A percentile compares a stretch with the other conserved stretches of the same genome.
These are phyloP conservation scores for Rostrohypoxylon terebratum DNA, from an alignment of 495 filamentous ascomycete species.

Conservation along the genomic window DNA sequence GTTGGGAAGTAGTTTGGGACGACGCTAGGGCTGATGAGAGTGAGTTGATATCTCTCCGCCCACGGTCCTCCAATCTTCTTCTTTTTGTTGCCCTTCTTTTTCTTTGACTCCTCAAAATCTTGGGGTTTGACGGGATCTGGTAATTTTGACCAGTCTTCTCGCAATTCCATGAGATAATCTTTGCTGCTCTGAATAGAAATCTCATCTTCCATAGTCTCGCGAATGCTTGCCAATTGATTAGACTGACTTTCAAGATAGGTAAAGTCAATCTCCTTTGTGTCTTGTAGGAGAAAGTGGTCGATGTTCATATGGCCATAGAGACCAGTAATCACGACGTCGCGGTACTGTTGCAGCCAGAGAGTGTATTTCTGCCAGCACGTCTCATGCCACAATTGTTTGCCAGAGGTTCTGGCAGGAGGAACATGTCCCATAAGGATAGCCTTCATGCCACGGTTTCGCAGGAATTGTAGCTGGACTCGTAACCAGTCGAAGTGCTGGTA, in stretches of 20 bases:
- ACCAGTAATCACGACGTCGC: constrained; percentile 84
- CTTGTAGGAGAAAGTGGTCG: constrained; percentile 96
- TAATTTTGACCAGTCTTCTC: constrained; percentile 79
- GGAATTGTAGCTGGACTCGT: constrained; percentile 85
- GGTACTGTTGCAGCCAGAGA: constrained; percentile 87
- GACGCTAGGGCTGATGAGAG: constrained; percentile 83
- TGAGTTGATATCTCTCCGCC: constrained; percentile 85
- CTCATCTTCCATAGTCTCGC: constrained; percentile 62
- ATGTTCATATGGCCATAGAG: constrained; percentile 98
- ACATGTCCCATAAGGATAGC: constrained; percentile 95
- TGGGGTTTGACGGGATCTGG: constrained; percentile 65
- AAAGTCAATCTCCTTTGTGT: constrained; percentile 78
- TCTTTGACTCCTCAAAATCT: constrained; percentile 48
- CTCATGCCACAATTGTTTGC: constrained; percentile 88
- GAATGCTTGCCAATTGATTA: constrained; percentile 38
- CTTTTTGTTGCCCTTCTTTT: constrained; percentile 58
- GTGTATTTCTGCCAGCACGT: constrained; percentile 99
- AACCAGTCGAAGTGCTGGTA: constrained; percentile 98
- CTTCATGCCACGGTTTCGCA: constrained; percentile 89
- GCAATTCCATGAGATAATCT: constrained; percentile 83
- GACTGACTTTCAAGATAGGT: constrained; percentile 60
- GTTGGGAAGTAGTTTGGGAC: constrained; percentile 95
- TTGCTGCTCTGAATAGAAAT: constrained; percentile 72
- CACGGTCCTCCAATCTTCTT: constrained; percentile 77
- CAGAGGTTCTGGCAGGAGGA: constrained; percentile 83